Percentiles rank a stretch among this genome's conserved stretches.
phyloP scores from a whole-genome alignment of 2,329 filamentous ascomycete species.

The Waltergamsia citrina region DNA sequence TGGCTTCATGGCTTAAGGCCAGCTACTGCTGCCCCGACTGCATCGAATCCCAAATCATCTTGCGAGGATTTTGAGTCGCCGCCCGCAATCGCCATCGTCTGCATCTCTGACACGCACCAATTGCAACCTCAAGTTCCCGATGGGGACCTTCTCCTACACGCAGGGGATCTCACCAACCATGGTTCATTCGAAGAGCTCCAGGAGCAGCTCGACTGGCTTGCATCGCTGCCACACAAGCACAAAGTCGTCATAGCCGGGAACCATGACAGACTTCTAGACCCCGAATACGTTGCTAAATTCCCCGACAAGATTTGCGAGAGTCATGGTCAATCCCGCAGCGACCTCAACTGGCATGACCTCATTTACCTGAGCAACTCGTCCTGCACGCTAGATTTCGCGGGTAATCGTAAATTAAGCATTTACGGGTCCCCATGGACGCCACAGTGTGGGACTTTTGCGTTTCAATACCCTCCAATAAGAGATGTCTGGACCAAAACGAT shows the following conservation, averaged over 20 bases:
- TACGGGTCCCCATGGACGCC: slow-evolving; percentile 24
- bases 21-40: too few relatives aligned
- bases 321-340: not conserved
- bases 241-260: slow-evolving; percentile 35
- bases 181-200: slow-evolving; percentile 2
- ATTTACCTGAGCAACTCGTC: slow-evolving; percentile 7
- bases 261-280: slow-evolving; percentile 24
- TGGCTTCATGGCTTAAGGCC: too few relatives aligned
- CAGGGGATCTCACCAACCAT: slow-evolving; percentile 28
- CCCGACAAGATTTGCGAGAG: not conserved
- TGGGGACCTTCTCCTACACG: slow-evolving; percentile 34
- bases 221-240: slow-evolving; percentile 17
- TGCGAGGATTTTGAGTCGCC: not conserved
- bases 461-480: slow-evolving; percentile 22
- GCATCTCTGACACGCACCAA: slow-evolving; percentile 30
- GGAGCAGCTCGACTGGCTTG: slow-evolving; percentile 2
- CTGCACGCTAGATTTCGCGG: slow-evolving; percentile 2
- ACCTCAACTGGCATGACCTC: slow-evolving; percentile 7
- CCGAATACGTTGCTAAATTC: slow-evolving; percentile 1
- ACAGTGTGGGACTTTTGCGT: slow-evolving; percentile 25
- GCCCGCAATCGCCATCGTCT: slow-evolving; percentile 3
- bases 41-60: not conserved
- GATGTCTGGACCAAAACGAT: slow-evolving; percentile 14
- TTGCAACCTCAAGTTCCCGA: slow-evolving; percentile 20
- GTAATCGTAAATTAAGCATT: slow-evolving; percentile 16